These are phyloP conservation scores for Colletotrichum euphorbiae DNA, from an alignment of 2,329 filamentous ascomycete species.

Conservation along the genomic window DNA sequence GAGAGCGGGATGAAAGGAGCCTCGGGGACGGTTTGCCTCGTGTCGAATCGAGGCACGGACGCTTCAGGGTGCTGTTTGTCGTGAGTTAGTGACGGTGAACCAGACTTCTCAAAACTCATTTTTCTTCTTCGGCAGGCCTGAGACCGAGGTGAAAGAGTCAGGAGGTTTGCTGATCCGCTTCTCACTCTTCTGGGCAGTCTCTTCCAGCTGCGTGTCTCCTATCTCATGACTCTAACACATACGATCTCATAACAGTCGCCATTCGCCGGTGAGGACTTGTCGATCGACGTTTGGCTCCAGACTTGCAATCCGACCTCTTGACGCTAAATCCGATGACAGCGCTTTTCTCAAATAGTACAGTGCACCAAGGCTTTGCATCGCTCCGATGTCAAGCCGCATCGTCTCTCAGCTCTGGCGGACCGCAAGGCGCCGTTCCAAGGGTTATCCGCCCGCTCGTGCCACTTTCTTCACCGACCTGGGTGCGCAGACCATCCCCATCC, in stretches of 20 bases:
- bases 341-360: neutral
- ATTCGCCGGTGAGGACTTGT: neutral
- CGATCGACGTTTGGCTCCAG: constrained; percentile 16
- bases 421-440: neutral
- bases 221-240: constrained; percentile 7
- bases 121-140: constrained; percentile 1
- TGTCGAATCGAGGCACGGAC: constrained; percentile 22
- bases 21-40: constrained; percentile 20
- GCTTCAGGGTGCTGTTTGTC: constrained; percentile 2
- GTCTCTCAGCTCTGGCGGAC: neutral
- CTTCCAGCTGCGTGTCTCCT: neutral
- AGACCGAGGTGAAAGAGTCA: constrained; percentile 26
- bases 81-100: constrained; percentile 12
- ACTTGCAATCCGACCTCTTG: constrained; percentile 4
- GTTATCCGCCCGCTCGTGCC: constrained; percentile 20
- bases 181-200: neutral
- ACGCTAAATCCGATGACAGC: constrained; percentile 23
- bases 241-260: neutral
- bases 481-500: constrained; percentile 14
- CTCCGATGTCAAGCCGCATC: neutral
- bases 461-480: constrained; percentile 30
- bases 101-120: constrained; percentile 5
- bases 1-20: constrained; percentile 31
- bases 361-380: neutral
- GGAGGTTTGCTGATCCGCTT: constrained; percentile 3